Base-by-base conservation (phyloP, 2,329 filamentous ascomycete genomes). In the Botrytis paeoniae region DNA sequence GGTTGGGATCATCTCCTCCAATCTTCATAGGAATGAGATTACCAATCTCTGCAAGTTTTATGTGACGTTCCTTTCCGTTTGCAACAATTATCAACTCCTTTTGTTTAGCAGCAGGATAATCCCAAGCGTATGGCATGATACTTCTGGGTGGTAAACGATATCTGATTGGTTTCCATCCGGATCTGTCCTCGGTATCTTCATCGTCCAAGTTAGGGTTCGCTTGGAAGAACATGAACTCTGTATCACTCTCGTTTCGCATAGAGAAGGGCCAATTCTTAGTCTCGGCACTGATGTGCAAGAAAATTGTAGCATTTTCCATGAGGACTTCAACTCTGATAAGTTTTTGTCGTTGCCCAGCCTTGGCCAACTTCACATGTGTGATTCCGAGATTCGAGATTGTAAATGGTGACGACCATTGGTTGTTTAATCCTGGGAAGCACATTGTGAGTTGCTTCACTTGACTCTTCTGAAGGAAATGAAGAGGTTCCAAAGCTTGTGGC, bases 51-150 rank as follows among this genome's bases (percentile, higher is more conserved):
- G 95, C 93, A 76, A 99, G 87, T 82, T 97, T 98, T 81, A 99
- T 92, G 80, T 98, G 94, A 43, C 96, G 88, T 80, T 98, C 94
- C 79, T 92, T 93, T 75, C 91, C 90, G 79, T 91, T 90, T 12
- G 91, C 92, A 70, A 86, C 91, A 80, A 99, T 89, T 68, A 98
- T 90, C 57, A 99, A 89, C 81, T 98, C 96, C 79, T 96, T 97
- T 83, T 93, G 92, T 83, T 97, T 98, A n/a, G 94, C 95, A 1
- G 96, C 95, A 1, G 96, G 97, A 83, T 97, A 99, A 81, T 99
- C 97, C 96, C 96, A 99, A 2, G 96, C 95, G 80, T 99, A 99
- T 0, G 97, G 96, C 96, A 99, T 99, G 82, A 99, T 98, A 82
- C 95, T 98, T 74, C 96, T 88, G 20, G 95, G 91, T 3, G 97